Evolutionary conservation across 129 eudicot genomes (phyloP).

Genomic region (Artemisia tridentata): DNA sequence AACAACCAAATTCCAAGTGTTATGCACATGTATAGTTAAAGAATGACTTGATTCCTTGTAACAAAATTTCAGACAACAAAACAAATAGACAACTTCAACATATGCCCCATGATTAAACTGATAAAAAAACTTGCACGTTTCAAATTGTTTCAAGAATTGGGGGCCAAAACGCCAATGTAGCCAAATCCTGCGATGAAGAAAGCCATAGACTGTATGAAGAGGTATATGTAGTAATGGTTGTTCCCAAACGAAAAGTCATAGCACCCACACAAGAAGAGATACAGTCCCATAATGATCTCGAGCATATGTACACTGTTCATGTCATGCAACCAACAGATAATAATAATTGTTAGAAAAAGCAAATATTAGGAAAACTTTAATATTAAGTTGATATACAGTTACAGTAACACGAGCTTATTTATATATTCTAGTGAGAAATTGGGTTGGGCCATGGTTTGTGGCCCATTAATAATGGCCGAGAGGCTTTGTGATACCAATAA

Average conservation of each 20-base stretch:
- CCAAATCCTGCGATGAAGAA: slow-evolving; percentile 71
- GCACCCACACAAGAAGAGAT: slow-evolving; percentile 64
- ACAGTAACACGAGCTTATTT: neutral
- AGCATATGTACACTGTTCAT: slow-evolving; percentile 49
- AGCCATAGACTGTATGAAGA: slow-evolving; percentile 62
- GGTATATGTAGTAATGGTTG: slow-evolving; percentile 57
- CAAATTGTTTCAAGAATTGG: slow-evolving; percentile 29
- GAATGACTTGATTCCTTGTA: slow-evolving; percentile 28
- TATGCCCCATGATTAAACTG: neutral
- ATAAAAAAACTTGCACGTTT: neutral
- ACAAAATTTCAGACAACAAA: slow-evolving; percentile 18
- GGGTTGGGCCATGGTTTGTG: neutral
- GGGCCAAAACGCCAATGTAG: slow-evolving; percentile 61
- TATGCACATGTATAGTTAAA: slow-evolving; percentile 28
- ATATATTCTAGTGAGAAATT: neutral
- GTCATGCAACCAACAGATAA: slow-evolving; percentile 2
- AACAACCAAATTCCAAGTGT: slow-evolving; percentile 16
- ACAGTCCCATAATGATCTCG: slow-evolving; percentile 50
- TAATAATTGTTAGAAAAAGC: neutral
- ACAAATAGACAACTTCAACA: slow-evolving; percentile 9
- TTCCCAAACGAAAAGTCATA: slow-evolving; percentile 55
- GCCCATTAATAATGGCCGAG: neutral
- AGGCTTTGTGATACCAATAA: neutral
- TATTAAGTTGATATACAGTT: too few relatives aligned
- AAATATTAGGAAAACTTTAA: too few relatives aligned